These are phyloP conservation scores for Gloeophyllum trabeum DNA, from an alignment of 768 basidiomycete species.

Conservation along the genomic window DNA sequence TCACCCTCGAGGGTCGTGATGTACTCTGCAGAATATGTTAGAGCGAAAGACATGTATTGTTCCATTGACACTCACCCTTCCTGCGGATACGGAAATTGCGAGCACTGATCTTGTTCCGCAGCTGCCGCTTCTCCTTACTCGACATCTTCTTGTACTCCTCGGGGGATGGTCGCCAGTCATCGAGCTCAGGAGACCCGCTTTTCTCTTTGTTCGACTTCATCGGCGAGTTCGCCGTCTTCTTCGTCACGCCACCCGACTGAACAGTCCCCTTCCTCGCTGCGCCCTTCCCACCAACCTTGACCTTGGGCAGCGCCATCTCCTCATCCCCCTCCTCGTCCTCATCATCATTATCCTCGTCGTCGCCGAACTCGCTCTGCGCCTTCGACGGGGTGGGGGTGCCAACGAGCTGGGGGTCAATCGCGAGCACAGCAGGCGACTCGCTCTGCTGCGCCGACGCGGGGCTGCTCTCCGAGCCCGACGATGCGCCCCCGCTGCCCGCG, in stretches of 20 bases:
- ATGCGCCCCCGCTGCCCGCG: not conserved
- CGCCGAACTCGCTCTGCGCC: slow-evolving; percentile 27
- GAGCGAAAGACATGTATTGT: not conserved
- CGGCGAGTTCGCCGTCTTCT: slow-evolving; percentile 30
- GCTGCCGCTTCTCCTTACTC: slow-evolving; percentile 91
- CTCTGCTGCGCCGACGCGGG: not conserved
- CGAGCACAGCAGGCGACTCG: slow-evolving; percentile 21
- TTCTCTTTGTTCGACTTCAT: slow-evolving; percentile 25
- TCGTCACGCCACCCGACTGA: slow-evolving; percentile 61
- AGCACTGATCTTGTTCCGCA: slow-evolving; percentile 94
- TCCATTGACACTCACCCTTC: slow-evolving; percentile 51
- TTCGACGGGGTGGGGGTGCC: slow-evolving; percentile 44
- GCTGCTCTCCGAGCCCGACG: not conserved
- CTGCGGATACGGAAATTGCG: slow-evolving; percentile 90
- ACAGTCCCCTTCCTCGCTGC: slow-evolving; percentile 58
- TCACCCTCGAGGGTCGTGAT: slow-evolving; percentile 90
- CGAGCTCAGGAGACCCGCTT: slow-evolving; percentile 45
- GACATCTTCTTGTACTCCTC: slow-evolving; percentile 95
- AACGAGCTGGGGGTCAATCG: slow-evolving; percentile 72
- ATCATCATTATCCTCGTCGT: slow-evolving; percentile 20
- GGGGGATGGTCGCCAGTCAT: slow-evolving; percentile 78
- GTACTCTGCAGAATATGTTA: slow-evolving; percentile 49
- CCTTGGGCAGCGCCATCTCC: slow-evolving; percentile 23
- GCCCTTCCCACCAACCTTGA: slow-evolving; percentile 29
- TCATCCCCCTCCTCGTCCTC: slow-evolving; percentile 19